phyloP scores from a whole-genome alignment of 257 asterid species.

The Fraxinus quadrangulata region DNA sequence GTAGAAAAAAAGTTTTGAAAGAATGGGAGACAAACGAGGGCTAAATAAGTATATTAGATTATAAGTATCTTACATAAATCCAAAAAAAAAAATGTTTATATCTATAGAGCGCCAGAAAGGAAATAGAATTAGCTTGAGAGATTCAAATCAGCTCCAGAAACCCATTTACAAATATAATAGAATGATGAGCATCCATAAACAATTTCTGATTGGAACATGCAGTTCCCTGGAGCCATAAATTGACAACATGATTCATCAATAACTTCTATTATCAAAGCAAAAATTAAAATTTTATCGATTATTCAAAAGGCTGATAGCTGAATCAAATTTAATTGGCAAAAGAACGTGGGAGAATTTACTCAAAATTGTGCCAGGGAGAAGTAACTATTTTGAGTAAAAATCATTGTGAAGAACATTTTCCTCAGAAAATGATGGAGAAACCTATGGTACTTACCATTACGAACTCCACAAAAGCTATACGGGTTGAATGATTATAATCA shows the following conservation, averaged over 20 bases:
- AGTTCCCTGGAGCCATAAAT: background rate
- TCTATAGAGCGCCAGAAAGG: background rate
- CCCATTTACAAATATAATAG: background rate
- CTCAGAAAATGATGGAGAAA: conserved; percentile 19
- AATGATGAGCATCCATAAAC: conserved; percentile 5
- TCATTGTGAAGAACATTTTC: background rate
- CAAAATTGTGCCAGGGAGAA: background rate
- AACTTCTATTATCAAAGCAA: background rate
- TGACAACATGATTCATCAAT: background rate
- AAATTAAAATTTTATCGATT: background rate
- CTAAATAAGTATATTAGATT: conserved; percentile 3
- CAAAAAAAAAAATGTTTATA: background rate
- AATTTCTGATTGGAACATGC: background rate
- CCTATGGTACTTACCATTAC: conserved; percentile 65
- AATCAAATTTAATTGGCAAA: background rate
- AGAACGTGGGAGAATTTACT: background rate
- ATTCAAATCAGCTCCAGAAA: conserved; percentile 9
- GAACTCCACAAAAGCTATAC: conserved; percentile 96
- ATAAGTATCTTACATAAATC: conserved; percentile 1
- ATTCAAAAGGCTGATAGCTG: background rate
- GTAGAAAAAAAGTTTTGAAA: too few species aligned
- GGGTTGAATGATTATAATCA: conserved; percentile 91
- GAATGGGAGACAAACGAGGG: too few species aligned
- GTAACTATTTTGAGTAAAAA: background rate
- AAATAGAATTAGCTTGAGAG: background rate